These are phyloP conservation scores for Neurospora sp. DNA, from an alignment of 495 filamentous ascomycete genomes.

Conservation along the genomic window DNA sequence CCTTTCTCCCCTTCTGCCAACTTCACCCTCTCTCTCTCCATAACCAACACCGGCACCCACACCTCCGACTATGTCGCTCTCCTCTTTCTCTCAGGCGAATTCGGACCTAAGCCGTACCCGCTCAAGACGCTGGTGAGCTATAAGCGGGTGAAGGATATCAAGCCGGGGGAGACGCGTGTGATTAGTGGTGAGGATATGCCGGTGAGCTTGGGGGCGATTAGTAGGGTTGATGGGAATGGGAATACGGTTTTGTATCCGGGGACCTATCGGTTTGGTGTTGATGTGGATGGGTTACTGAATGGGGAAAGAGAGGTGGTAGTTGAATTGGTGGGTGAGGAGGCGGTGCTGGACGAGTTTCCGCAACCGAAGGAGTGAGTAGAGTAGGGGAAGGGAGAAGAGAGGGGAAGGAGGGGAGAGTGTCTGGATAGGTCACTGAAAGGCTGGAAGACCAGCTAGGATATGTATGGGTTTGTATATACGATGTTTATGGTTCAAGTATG, in stretches of 20 bases:
- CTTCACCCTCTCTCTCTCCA: slow-evolving; percentile 14
- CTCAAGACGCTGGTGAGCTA: slow-evolving; percentile 51
- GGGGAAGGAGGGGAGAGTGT: background rate
- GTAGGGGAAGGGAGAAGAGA: background rate
- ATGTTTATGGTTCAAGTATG: background rate
- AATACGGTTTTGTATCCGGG: slow-evolving; percentile 52
- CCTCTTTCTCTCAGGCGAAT: slow-evolving; percentile 38
- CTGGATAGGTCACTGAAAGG: background rate
- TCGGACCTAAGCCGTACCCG: slow-evolving; percentile 47
- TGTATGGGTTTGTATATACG: background rate
- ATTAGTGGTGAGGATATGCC: slow-evolving; percentile 42
- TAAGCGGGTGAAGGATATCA: slow-evolving; percentile 37
- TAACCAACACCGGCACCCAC: slow-evolving; percentile 38
- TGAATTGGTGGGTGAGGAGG: slow-evolving; percentile 30
- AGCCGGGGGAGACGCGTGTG: slow-evolving; percentile 24
- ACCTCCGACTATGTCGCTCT: slow-evolving; percentile 48
- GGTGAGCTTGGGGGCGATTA: slow-evolving; percentile 30
- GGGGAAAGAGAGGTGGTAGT: slow-evolving; percentile 24
- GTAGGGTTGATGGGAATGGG: slow-evolving; percentile 42
- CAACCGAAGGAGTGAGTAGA: slow-evolving; percentile 1
- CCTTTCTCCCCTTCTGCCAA: slow-evolving; percentile 25
- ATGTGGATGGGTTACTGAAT: slow-evolving; percentile 33
- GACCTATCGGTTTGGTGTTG: slow-evolving; percentile 37
- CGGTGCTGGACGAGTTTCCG: slow-evolving; percentile 37
- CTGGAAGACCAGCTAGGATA: background rate